Percentiles rank a stretch among this genome's conserved stretches.
Evolutionary conservation across 345 rosid genomes (phyloP).

Genomic region (Eutrema yunnanense): DNA sequence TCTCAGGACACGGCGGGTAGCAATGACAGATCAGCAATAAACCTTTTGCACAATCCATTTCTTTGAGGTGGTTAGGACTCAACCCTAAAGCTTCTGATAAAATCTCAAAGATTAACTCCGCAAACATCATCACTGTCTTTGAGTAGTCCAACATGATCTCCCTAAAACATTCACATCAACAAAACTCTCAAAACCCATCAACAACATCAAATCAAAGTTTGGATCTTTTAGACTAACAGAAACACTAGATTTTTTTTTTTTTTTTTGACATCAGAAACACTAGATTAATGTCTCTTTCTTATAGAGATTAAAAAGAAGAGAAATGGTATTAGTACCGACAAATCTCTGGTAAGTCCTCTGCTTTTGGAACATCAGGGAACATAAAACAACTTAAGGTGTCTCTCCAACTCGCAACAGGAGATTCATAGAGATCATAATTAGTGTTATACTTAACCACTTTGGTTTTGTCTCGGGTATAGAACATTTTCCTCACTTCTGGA

Average conservation of each 20-base stretch:
- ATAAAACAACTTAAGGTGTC: constrained; percentile 22
- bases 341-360: constrained; percentile 26
- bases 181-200: too few species aligned
- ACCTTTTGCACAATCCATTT: constrained; percentile 34
- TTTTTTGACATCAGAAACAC: too few species aligned
- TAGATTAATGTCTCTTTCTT: too few species aligned
- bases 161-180: constrained; percentile 10
- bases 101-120: constrained; percentile 32
- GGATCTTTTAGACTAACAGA: too few species aligned
- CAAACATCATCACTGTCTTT: constrained; percentile 29
- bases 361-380: constrained; percentile 19
- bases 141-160: constrained; percentile 38
- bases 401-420: constrained; percentile 31
- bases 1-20: constrained; percentile 50
- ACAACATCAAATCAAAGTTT: background rate
- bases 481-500: constrained; percentile 3
- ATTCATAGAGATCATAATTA: constrained; percentile 19
- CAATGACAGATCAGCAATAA: constrained; percentile 34
- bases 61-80: constrained; percentile 29
- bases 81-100: constrained; percentile 52
- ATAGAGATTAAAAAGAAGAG: too few species aligned
- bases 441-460: background rate
- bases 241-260: too few species aligned
- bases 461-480: constrained; percentile 11
- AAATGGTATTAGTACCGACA: constrained; percentile 9